These are phyloP conservation scores for Yamadazyma membranifaciens DNA, from an alignment of 1,139 yeast species.

Conservation along the genomic window DNA sequence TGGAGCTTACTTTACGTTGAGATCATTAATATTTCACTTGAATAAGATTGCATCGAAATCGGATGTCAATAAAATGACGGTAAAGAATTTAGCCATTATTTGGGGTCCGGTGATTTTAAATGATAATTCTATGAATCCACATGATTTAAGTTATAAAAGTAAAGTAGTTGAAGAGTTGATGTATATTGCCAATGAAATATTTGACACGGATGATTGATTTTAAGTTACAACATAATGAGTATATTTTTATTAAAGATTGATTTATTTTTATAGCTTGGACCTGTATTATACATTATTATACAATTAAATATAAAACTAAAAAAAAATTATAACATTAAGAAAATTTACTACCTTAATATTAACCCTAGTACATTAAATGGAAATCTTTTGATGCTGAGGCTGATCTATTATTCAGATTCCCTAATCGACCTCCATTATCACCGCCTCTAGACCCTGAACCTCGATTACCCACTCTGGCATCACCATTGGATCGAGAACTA, in stretches of 20 bases:
- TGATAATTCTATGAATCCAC: slow-evolving; percentile 62
- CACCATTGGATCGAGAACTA: not conserved
- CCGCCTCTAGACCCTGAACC: slow-evolving; percentile 1
- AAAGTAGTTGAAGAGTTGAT: slow-evolving; percentile 81
- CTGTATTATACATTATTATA: not conserved
- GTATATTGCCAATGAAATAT: slow-evolving; percentile 80
- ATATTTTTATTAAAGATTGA: not conserved
- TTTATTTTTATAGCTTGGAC: not conserved
- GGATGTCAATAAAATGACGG: slow-evolving; percentile 72
- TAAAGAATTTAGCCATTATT: slow-evolving; percentile 74
- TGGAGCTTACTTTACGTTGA: slow-evolving; percentile 88
- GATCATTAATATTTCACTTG: slow-evolving; percentile 82
- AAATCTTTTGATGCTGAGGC: slow-evolving; percentile 2
- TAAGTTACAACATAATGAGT: not conserved
- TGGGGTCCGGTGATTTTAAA: slow-evolving; percentile 92
- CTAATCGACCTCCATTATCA: not conserved
- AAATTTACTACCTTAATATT: too few relatives aligned
- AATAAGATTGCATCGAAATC: slow-evolving; percentile 69
- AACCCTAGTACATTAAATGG: slow-evolving; percentile 13
- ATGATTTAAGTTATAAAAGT: slow-evolving; percentile 79
- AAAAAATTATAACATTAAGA: not conserved
- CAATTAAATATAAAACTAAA: slow-evolving; percentile 1
- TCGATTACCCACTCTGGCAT: slow-evolving; percentile 2
- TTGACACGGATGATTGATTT: slow-evolving; percentile 59
- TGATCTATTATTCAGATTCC: not conserved